Evolutionary conservation across 106 monocot genomes (phyloP).

Genomic region (Phalaenopsis aphrodite): DNA sequence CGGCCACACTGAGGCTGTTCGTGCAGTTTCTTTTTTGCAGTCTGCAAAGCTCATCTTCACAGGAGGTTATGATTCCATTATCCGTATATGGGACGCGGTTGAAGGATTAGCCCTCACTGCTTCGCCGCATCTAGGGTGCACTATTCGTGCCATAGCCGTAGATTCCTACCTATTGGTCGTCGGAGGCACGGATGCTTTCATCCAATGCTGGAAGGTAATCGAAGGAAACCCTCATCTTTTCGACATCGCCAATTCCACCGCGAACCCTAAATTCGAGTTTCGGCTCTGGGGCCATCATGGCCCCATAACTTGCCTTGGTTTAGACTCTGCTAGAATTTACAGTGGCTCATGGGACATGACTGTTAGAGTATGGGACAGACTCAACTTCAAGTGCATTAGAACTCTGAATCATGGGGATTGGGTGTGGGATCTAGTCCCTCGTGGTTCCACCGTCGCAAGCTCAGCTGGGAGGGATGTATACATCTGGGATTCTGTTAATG

Average conservation of each 20-base stretch:
- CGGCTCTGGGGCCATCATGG: conserved; percentile 84
- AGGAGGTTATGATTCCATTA: conserved; percentile 62
- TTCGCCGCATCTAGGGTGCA: conserved; percentile 64
- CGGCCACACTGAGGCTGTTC: conserved; percentile 70
- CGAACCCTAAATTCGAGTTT: conserved; percentile 24
- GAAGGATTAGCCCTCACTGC: conserved; percentile 52
- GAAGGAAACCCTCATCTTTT: conserved; percentile 46
- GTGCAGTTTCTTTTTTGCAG: conserved; percentile 46
- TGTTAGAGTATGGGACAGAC: conserved; percentile 59
- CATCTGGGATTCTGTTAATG: conserved; percentile 50
- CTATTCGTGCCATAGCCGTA: conserved; percentile 65
- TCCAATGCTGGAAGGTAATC: conserved; percentile 62
- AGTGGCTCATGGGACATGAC: conserved; percentile 92
- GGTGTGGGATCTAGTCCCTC: conserved; percentile 66
- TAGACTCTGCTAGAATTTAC: conserved; percentile 58
- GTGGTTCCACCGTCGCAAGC: conserved; percentile 52
- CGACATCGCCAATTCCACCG: conserved; percentile 25
- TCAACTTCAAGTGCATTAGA: conserved; percentile 38
- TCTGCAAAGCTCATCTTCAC: conserved; percentile 62
- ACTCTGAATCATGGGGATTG: conserved; percentile 60
- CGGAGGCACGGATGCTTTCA: conserved; percentile 60
- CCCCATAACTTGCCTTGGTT: conserved; percentile 67
- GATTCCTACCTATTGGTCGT: conserved; percentile 48
- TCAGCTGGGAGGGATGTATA: conserved; percentile 63
- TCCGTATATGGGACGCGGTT: conserved; percentile 78